Evolutionary conservation across 768 basidiomycete species (phyloP).

Genomic region (Phylloporus arenicola): DNA sequence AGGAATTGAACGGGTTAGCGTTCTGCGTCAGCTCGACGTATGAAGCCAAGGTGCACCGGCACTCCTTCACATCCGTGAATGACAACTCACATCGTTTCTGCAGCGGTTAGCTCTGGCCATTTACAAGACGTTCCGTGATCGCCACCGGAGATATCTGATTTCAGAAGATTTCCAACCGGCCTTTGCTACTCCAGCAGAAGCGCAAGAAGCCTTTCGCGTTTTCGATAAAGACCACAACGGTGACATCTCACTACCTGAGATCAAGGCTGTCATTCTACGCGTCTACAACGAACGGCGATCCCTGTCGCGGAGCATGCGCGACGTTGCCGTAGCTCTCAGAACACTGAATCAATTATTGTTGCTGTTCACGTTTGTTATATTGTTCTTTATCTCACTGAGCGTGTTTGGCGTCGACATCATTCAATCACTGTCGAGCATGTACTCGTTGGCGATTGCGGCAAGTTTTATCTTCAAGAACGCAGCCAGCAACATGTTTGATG

Average conservation of each 20-base stretch:
- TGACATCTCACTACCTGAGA: conserved; percentile 69
- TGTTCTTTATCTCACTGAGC: conserved; percentile 71
- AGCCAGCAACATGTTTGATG: conserved; percentile 68
- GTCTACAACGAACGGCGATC: conserved; percentile 77
- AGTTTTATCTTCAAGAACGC: conserved; percentile 80
- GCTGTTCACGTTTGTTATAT: conserved; percentile 53
- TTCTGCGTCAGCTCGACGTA: conserved; percentile 53
- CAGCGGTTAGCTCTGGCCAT: conserved; percentile 65
- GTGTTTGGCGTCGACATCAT: conserved; percentile 65
- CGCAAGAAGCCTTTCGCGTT: conserved; percentile 64
- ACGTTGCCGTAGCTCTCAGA: conserved; percentile 61
- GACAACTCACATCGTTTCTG: not conserved
- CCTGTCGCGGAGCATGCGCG: conserved; percentile 70
- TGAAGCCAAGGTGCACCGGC: conserved; percentile 57
- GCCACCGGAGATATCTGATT: conserved; percentile 53
- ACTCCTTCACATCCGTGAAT: not conserved
- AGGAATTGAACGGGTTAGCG: conserved; percentile 37
- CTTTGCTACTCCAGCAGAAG: conserved; percentile 50
- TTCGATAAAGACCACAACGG: conserved; percentile 76
- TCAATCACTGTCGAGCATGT: conserved; percentile 65
- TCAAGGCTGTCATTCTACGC: conserved; percentile 62
- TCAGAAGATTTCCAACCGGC: conserved; percentile 69
- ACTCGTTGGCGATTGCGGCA: conserved; percentile 64
- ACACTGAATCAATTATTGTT: conserved; percentile 62
- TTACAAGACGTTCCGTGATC: conserved; percentile 54